Evolutionary conservation across 2,329 filamentous ascomycete species (phyloP), one percentile per base, ranked within the genome.

Genomic region (Ceratocystis papillata): DNA sequence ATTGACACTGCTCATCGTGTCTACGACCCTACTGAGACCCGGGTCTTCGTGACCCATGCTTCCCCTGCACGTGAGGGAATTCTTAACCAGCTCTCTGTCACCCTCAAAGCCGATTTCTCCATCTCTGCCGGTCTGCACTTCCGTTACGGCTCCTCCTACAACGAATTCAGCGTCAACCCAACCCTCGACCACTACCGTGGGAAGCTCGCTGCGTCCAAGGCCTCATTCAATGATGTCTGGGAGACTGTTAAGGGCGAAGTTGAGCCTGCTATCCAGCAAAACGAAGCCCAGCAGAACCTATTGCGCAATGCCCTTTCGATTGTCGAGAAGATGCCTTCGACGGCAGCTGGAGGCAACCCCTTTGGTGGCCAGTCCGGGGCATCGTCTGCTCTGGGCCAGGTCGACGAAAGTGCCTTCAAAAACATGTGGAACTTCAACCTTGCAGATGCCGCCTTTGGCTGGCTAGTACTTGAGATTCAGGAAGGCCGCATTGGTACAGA

Each of bases 381-480:
- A 48, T 86, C 85, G 63, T 79, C 82, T 64, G 83, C 84, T 67
- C 87, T 90, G 63, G 94, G 94, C 41, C 89, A 96, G 73, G 91
- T 99, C 20, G 94, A 99, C 69, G 94, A 99, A 79, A 96, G 92
- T 72, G 94, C 94, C 1, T 99, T 99, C 83, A 99, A 99, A 81
- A 99, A 99, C 75, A 97, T 97, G 94, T 99, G 94, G 94, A 99
- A 99, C 77, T 99, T 99, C 79, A 97, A 97, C 76, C 78, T 99
- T 70, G 94, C 94, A 37, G 94, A 99, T 79, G 94, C 94, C 65
- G 93, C 94, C 22, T 99, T 97, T 75, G 94, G 94, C 68, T 99
- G 91, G 81, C 81, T 99, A 63, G 91, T 97, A 17, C 78, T 99
- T 67, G 94, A 99, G 75, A 87, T 99, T 68, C 94, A 99, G 74